Conservation (phyloP, 2,329 filamentous ascomycete species). For the Polychaeton citri region DNA sequence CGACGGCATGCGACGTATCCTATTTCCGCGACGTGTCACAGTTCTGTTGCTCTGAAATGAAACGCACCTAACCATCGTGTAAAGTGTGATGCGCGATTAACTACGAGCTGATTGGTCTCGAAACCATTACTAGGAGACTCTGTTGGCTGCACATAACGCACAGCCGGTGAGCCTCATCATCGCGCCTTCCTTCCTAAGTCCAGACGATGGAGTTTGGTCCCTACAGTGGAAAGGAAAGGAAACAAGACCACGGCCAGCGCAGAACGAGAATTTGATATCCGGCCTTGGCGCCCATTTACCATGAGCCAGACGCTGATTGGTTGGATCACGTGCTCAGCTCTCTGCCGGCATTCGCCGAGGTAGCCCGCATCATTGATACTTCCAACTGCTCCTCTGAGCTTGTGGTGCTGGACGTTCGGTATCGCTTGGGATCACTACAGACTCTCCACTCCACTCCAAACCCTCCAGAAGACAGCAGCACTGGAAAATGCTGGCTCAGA, state of each 20-base stretch:
- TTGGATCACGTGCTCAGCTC: slow-evolving; percentile 1
- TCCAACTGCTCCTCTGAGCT: slow-evolving; percentile 2
- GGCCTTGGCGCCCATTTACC: background rate
- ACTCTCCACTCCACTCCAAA: slow-evolving; percentile 12
- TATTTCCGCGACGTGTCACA: too few relatives aligned
- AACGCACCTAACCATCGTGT: slow-evolving; percentile 32
- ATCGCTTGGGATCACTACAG: slow-evolving; percentile 19
- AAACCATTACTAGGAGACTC: slow-evolving; percentile 20
- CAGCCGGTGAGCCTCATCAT: slow-evolving; percentile 13
- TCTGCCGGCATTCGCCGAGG: slow-evolving; percentile 1
- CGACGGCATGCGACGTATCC: too few relatives aligned
- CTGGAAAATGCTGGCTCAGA: slow-evolving; percentile 31
- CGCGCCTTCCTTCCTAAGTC: slow-evolving; percentile 18
- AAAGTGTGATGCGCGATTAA: slow-evolving; percentile 38
- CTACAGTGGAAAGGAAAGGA: slow-evolving; percentile 8
- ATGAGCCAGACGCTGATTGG: slow-evolving; percentile 7
- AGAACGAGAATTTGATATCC: slow-evolving; percentile 1
- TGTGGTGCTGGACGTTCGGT: too few relatives aligned
- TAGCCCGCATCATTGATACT: background rate
- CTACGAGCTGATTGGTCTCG: slow-evolving; percentile 36
- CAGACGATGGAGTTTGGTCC: slow-evolving; percentile 20
- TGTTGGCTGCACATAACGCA: slow-evolving; percentile 18
- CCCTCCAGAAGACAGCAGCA: slow-evolving; percentile 3
- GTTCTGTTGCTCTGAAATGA: slow-evolving; percentile 40
- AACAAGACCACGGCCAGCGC: slow-evolving; percentile 4